Evolutionary conservation across 2,329 filamentous ascomycete species (phyloP).

Genomic region (Fusarium tanahbumbuense): DNA sequence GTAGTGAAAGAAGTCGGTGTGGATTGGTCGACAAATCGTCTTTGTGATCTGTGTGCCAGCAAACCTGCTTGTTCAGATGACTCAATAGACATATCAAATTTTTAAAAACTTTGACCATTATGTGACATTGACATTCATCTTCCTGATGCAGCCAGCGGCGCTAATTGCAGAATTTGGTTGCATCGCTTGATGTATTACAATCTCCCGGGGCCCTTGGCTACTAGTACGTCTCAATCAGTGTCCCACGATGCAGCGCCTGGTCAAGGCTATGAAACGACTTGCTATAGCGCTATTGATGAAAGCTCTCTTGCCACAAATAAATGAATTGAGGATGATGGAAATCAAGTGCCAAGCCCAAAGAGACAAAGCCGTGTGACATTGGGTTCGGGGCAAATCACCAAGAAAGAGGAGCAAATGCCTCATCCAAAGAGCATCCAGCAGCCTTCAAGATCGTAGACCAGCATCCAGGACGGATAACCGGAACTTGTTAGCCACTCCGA

Average conservation of each 20-base stretch:
- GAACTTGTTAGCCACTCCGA: constrained; percentile 10
- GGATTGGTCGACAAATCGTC: constrained; percentile 18
- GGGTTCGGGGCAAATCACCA: constrained; percentile 6
- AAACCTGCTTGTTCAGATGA: constrained; percentile 13
- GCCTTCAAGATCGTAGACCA: constrained; percentile 9
- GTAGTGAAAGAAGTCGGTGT: constrained; percentile 21
- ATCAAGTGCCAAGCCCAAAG: neutral
- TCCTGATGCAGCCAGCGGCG: neutral
- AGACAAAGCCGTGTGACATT: constrained; percentile 1
- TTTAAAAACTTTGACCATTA: neutral
- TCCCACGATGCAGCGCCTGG: constrained; percentile 25
- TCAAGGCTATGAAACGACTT: constrained; percentile 44
- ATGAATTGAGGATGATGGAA: constrained; percentile 4
- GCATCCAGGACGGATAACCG: neutral
- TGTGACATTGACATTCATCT: constrained; percentile 10
- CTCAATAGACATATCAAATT: constrained; percentile 7
- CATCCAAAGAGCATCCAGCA: constrained; percentile 21
- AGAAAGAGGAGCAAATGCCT: constrained; percentile 3
- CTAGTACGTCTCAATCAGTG: constrained; percentile 31
- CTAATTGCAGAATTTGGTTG: constrained; percentile 20
- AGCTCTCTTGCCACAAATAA: constrained; percentile 31
- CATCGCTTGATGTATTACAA: constrained; percentile 34
- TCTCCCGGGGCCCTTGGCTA: constrained; percentile 37
- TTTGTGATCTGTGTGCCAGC: constrained; percentile 11
- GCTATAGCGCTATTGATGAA: constrained; percentile 20